A percentile compares a stretch with the other conserved stretches of the same genome.
These are phyloP conservation scores for Xylariomycetidae sp. DNA, from an alignment of 2,329 filamentous ascomycete species.

Conservation along the genomic window DNA sequence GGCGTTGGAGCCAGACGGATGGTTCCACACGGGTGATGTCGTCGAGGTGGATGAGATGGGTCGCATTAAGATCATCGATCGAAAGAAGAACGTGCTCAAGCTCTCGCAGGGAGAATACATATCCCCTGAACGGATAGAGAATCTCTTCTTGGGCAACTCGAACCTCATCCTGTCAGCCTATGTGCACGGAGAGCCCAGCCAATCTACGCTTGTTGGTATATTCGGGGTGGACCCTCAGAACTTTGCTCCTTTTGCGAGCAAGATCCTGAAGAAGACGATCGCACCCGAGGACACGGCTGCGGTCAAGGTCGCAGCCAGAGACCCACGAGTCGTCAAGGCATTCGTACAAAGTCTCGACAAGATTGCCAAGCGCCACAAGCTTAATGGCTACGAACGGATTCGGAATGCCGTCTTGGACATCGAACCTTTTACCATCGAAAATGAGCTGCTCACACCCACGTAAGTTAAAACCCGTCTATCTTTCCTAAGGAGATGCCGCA, in stretches of 20 bases:
- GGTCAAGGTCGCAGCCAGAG: constrained; percentile 60
- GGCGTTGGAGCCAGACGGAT: constrained; percentile 79
- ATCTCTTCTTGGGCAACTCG: constrained; percentile 80
- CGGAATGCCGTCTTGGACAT: constrained; percentile 68
- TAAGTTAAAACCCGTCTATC: constrained; percentile 46
- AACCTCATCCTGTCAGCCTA: constrained; percentile 76
- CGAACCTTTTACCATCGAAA: constrained; percentile 91
- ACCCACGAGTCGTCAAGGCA: constrained; percentile 68
- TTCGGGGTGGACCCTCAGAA: constrained; percentile 82
- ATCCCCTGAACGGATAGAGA: constrained; percentile 94
- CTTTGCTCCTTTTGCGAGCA: constrained; percentile 77
- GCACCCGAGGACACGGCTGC: constrained; percentile 59
- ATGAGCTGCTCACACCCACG: constrained; percentile 85
- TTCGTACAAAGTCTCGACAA: constrained; percentile 74
- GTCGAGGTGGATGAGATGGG: constrained; percentile 79
- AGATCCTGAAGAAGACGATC: constrained; percentile 67
- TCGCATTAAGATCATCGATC: constrained; percentile 89
- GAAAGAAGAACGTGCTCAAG: constrained; percentile 99
- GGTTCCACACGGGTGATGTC: constrained; percentile 97
- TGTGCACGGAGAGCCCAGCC: constrained; percentile 82
- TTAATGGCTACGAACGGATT: constrained; percentile 87
- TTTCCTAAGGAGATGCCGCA: too few relatives aligned
- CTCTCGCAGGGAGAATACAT: constrained; percentile 97
- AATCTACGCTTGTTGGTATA: constrained; percentile 78
- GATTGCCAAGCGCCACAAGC: constrained; percentile 77